Base-by-base conservation (phyloP, 768 basidiomycete genomes). In the Tephrocybe sp. region DNA sequence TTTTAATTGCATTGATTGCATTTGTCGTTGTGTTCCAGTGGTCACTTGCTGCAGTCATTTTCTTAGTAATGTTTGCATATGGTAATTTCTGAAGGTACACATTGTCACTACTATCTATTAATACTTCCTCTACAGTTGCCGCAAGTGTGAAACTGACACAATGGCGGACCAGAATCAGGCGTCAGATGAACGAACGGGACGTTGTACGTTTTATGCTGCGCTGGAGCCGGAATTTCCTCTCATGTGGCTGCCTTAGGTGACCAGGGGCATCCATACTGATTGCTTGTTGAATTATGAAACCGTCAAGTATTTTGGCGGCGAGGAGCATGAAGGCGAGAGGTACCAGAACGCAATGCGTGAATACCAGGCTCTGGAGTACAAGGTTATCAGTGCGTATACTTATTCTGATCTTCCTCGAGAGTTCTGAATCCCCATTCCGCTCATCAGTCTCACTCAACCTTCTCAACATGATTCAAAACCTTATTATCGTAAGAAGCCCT, bases 281-380 rank as follows among this genome's bases (percentile, higher is more conserved):
- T 84, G 83, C 58, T 68, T 92, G 24, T 77, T 90, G 45, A 89
- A 89, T 62, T 90, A 89, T 54, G 88, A 89, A 66, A 92, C 90
- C 4, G 86, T 93, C 59, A 94, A 91, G 66, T 91, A 91, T 65
- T 94, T 93, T 64, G 84, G 83, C n/a, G 88, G 90, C 14, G 93
- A 96, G 66, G 76, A 80, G 20, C 83, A 92, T 59, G 93, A 95
- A 63, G 78, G 77, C 15, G 74, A 75, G 37, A 77, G 93, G 25
- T 93, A 92, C 61, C 65, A 72, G 10, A 77, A 85, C 12, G 89
- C 92, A 2, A 78, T 95, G 54, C 65, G 74, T 14, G 76, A 85
- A 47, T 93, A 92, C 59, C 93, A 95, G 59, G 67, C 67, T 8
- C 67, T 88, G 41, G 90, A 93, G 60, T 85, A 81, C 65, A 82